phyloP scores from a whole-genome alignment of 257 asterid genomes.

The Solanum paucissectum region DNA sequence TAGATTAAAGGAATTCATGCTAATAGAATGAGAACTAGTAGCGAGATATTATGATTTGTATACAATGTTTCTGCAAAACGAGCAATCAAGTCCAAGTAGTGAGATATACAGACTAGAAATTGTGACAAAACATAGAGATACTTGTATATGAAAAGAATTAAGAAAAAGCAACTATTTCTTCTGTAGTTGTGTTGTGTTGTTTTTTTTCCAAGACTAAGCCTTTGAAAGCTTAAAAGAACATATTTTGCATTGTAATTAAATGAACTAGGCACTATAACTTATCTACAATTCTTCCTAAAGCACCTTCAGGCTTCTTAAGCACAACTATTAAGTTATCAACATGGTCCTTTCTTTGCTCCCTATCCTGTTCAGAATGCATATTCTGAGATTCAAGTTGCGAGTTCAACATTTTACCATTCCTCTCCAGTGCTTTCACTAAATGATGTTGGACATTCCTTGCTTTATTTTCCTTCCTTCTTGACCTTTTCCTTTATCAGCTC shows the following conservation, averaged over 20 bases:
- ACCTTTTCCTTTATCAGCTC: too few species aligned
- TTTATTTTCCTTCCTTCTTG: not conserved
- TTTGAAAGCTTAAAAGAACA: not conserved
- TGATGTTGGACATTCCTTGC: slow-evolving; percentile 25
- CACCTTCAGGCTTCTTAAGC: slow-evolving; percentile 63
- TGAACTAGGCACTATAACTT: slow-evolving; percentile 40
- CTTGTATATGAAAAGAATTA: not conserved
- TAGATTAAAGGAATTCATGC: not conserved
- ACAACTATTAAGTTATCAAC: slow-evolving; percentile 50
- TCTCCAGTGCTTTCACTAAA: slow-evolving; percentile 51
- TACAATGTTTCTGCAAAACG: not conserved
- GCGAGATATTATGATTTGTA: not conserved
- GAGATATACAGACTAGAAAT: not conserved
- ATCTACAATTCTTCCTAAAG: slow-evolving; percentile 77
- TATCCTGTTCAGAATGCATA: slow-evolving; percentile 39
- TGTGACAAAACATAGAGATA: not conserved
- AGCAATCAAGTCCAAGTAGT: not conserved
- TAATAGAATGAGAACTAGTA: not conserved
- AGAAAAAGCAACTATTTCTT: not conserved
- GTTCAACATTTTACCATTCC: slow-evolving; percentile 49
- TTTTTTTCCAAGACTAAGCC: not conserved
- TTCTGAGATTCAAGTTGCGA: slow-evolving; percentile 66
- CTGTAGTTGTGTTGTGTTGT: not conserved
- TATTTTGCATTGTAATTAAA: slow-evolving; percentile 4
- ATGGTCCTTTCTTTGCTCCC: slow-evolving; percentile 66